phyloP scores from a whole-genome alignment of 352 stramenopile species.

The Globisporangium barbulae region DNA sequence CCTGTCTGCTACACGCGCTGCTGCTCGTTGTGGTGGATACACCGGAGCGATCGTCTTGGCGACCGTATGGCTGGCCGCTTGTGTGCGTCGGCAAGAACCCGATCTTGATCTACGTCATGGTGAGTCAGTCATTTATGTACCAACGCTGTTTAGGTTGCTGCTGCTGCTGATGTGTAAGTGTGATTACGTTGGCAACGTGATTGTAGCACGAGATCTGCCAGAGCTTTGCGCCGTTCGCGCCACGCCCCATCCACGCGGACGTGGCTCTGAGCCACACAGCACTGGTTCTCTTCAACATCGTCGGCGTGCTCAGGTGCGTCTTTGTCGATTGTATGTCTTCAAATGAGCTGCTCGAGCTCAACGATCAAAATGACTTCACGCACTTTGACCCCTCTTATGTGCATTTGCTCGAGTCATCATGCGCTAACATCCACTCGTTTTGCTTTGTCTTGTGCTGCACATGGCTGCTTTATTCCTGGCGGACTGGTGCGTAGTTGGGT shows the following conservation, averaged over 20 bases:
- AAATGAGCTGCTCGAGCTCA: background rate
- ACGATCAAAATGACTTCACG: background rate
- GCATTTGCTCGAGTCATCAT: background rate
- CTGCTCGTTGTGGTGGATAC: constrained; percentile 22
- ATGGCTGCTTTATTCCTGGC: constrained; percentile 1
- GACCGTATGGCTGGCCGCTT: constrained; percentile 19
- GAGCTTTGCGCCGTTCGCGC: constrained; percentile 43
- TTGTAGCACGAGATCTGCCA: constrained; percentile 61
- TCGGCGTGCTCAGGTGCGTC: constrained; percentile 35
- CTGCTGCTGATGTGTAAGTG: background rate
- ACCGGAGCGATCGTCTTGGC: constrained; percentile 18
- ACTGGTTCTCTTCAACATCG: constrained; percentile 47
- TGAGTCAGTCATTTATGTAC: constrained; percentile 17
- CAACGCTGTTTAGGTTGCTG: background rate
- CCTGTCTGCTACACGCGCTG: constrained; percentile 27
- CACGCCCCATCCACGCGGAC: constrained; percentile 18
- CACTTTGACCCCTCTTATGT: background rate
- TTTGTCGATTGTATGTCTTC: constrained; percentile 1
- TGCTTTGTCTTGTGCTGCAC: constrained; percentile 4
- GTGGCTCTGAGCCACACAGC: constrained; percentile 21
- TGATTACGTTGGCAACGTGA: background rate
- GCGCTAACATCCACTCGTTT: background rate
- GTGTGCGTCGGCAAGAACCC: constrained; percentile 66
- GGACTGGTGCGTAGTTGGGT: constrained; percentile 26
- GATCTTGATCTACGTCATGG: constrained; percentile 71